Conservation (phyloP, 2,329 filamentous ascomycete species). For the Chaetomium sp. region DNA sequence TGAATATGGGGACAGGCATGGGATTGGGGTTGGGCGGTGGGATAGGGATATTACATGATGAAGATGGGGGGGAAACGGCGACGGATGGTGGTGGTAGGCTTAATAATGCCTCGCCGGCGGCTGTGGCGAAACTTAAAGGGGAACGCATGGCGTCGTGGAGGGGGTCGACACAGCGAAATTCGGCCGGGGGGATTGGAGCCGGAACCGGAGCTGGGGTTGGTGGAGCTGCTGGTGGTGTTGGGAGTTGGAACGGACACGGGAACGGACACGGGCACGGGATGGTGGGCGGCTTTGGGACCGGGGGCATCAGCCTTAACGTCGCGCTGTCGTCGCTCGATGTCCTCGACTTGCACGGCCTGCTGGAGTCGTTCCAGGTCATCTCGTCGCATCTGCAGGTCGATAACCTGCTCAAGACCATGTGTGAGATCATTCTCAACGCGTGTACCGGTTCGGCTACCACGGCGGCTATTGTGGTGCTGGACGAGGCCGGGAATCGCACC, state of each 20-base stretch:
- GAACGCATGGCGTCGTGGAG: constrained; percentile 59
- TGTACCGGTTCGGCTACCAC: constrained; percentile 64
- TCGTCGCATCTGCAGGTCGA: constrained; percentile 73
- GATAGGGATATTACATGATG: too few species aligned
- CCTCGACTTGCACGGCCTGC: constrained; percentile 72
- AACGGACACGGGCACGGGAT: too few species aligned
- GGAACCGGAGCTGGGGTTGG: constrained; percentile 51
- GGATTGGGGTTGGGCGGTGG: too few species aligned
- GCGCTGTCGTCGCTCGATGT: constrained; percentile 67
- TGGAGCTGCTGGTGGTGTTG: too few species aligned
- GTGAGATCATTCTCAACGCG: constrained; percentile 71
- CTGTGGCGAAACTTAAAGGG: constrained; percentile 45
- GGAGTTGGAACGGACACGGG: too few species aligned
- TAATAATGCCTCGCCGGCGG: constrained; percentile 34
- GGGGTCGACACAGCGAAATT: constrained; percentile 44
- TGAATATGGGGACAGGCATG: too few species aligned
- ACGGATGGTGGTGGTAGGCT: too few species aligned
- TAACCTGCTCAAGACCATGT: constrained; percentile 71
- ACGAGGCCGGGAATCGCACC: constrained; percentile 42
- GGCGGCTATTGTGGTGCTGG: constrained; percentile 68
- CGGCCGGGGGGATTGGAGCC: constrained; percentile 17
- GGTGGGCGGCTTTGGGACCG: too few species aligned
- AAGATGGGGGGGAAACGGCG: too few species aligned
- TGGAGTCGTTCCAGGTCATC: constrained; percentile 72
- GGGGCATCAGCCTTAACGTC: too few species aligned